Evolutionary conservation across 2,329 filamentous ascomycete genomes (phyloP).

Genomic region (Albophoma yamanashiensis): DNA sequence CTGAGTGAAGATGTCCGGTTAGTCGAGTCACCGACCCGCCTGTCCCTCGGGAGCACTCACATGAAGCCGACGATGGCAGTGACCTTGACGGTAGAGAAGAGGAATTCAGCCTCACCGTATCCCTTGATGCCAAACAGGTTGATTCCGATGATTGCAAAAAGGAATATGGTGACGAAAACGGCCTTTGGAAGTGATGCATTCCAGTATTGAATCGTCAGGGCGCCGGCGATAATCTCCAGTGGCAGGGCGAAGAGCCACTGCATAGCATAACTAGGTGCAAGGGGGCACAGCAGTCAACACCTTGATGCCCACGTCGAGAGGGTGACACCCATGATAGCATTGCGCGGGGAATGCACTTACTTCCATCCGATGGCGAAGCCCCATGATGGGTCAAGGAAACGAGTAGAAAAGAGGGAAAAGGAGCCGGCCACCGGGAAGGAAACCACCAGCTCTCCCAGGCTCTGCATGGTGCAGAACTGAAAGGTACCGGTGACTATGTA

Average conservation of each 20-base stretch:
- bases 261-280: conserved; percentile 57
- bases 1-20: conserved; percentile 24
- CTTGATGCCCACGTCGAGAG: too few species aligned
- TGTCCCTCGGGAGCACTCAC: conserved; percentile 28
- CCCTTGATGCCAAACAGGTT: conserved; percentile 83
- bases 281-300: neutral
- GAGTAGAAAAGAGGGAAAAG: conserved; percentile 86
- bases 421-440: conserved; percentile 85
- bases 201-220: conserved; percentile 80
- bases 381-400: conserved; percentile 90
- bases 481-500: conserved; percentile 72
- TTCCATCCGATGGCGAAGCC: conserved; percentile 96
- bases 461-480: conserved; percentile 87
- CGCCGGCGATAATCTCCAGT: conserved; percentile 77
- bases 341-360: conserved; percentile 30
- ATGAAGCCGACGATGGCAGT: conserved; percentile 81
- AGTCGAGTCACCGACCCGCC: neutral
- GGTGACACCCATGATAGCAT: neutral
- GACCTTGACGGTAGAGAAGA: conserved; percentile 80
- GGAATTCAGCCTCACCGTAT: conserved; percentile 83
- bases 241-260: conserved; percentile 81
- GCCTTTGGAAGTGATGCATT: conserved; percentile 51
- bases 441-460: conserved; percentile 87
- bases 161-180: conserved; percentile 76
- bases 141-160: conserved; percentile 63